Conservation (phyloP, 495 filamentous ascomycete species). For the Cryomyces minteri region DNA sequence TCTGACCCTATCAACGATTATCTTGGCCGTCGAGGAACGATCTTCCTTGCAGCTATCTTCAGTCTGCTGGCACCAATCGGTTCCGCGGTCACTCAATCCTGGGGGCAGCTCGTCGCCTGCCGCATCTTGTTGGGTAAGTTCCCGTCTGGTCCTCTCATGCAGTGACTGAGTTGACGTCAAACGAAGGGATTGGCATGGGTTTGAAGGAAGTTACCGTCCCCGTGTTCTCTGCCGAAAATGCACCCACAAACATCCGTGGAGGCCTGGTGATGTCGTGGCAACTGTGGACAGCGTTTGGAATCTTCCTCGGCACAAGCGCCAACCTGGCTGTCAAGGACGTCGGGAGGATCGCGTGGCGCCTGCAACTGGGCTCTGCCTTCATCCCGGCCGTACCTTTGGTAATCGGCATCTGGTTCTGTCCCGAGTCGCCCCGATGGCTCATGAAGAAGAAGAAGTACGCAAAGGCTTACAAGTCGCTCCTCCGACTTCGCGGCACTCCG, state of each 20-base stretch:
- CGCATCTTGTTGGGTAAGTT: constrained; percentile 4
- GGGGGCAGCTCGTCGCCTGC: constrained; percentile 7
- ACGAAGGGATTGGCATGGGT: constrained; percentile 8
- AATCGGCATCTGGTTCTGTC: constrained; percentile 35
- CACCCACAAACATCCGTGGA: constrained; percentile 41
- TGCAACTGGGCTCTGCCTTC: constrained; percentile 48
- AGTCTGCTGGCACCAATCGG: constrained; percentile 25
- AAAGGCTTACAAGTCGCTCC: constrained; percentile 10
- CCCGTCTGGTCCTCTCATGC: no score
- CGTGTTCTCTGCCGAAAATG: constrained; percentile 43
- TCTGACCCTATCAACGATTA: constrained; percentile 4
- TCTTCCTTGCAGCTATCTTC: constrained; percentile 53
- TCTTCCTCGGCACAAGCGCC: constrained; percentile 39
- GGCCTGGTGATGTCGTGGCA: constrained; percentile 49
- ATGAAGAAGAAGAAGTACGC: constrained; percentile 9
- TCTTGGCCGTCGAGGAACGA: constrained; percentile 30
- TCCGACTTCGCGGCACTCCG: constrained; percentile 3
- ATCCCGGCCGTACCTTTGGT: constrained; percentile 51
- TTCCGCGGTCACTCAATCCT: constrained; percentile 4
- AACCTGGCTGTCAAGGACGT: constrained; percentile 39
- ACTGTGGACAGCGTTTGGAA: constrained; percentile 37
- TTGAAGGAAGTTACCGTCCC: constrained; percentile 21
- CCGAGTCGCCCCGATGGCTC: constrained; percentile 9
- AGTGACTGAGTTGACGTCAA: no score
- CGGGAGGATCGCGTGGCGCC: constrained; percentile 38